phyloP scores from a whole-genome alignment of 2,329 filamentous ascomycete species.

The Colletotrichum tofieldiae region DNA sequence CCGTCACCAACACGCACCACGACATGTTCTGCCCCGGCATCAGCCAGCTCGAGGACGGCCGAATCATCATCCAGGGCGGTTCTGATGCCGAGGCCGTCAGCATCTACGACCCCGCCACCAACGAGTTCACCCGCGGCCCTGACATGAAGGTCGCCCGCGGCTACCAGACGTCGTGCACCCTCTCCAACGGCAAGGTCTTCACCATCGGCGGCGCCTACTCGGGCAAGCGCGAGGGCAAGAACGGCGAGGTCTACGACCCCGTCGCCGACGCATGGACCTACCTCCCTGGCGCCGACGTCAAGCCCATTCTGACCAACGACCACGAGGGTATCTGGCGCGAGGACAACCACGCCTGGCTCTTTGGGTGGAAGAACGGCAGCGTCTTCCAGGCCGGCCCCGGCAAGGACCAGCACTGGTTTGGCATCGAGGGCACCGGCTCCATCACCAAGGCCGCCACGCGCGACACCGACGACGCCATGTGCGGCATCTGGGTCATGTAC shows the following conservation, averaged over 20 bases:
- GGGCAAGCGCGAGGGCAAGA: constrained; percentile 65
- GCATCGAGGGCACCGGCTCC: constrained; percentile 59
- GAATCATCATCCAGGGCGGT: constrained; percentile 69
- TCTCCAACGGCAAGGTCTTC: constrained; percentile 70
- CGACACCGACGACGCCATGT: constrained; percentile 65
- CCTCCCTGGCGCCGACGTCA: constrained; percentile 59
- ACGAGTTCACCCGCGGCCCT: constrained; percentile 57
- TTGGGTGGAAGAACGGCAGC: constrained; percentile 61
- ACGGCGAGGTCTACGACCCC: constrained; percentile 70
- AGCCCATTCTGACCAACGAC: constrained; percentile 66
- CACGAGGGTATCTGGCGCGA: constrained; percentile 65
- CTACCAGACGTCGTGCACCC: constrained; percentile 67
- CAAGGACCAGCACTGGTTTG: constrained; percentile 71
- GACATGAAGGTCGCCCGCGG: constrained; percentile 65
- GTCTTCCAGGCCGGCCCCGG: constrained; percentile 71
- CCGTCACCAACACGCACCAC: constrained; percentile 60
- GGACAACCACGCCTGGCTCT: constrained; percentile 54
- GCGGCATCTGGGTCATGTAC: constrained; percentile 71
- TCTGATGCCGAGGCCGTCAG: constrained; percentile 64
- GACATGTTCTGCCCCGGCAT: constrained; percentile 74
- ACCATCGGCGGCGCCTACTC: constrained; percentile 70
- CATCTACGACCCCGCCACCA: constrained; percentile 59
- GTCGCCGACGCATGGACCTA: constrained; percentile 62
- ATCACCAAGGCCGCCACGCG: constrained; percentile 60
- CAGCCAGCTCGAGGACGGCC: constrained; percentile 62